Base-by-base conservation (phyloP, 805 yeast species). In the Brettanomyces bruxellensis region DNA sequence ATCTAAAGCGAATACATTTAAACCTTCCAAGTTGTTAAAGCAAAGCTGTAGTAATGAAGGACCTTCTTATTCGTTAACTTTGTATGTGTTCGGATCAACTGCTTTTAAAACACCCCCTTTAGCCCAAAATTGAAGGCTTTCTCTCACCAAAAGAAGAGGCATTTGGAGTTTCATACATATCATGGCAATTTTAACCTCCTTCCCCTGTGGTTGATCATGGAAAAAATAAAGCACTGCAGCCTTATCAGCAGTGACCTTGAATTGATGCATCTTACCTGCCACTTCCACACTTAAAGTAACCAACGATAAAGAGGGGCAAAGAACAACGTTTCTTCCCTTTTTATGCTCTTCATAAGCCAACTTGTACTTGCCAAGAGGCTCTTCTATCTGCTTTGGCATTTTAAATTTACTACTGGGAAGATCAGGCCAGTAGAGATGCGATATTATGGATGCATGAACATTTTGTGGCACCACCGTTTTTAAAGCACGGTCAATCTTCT, bases 381-480 rank as follows among this genome's bases (percentile, higher is more conserved):
- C 40, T 28, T 68, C 58, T 2, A 88, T 62, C 1, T 47, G 55
- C 0, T 53, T 51, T 0, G 95, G 93, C 2, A 81, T 55, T 6
- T 55, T 59, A 52, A 79, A 72, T n/a, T 60, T 56, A 32, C 69
- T 71, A 5, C 66, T 62, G 28, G 68, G 55, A n/a, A 75, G 55
- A 4, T 71, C 66, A 0, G 90, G 87, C 99, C 99, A 91, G 59
- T 81, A 91, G 18, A 85, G 61, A 49, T 83, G 78, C 1, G 96
- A 88, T 9, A 91, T 65, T 18, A 88, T 70, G 3, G 83, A 71
- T 0, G 86, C 76, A 45, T 76, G 78, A 32, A 81, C 66, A 1
- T 50, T 49, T 4, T 54, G 47, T 12, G 62, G 51, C 41, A 25
- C 51, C 14, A 77, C 64, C 4, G 5, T 56, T 47, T 3, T 49